These are phyloP conservation scores for Leishmania major DNA, from an alignment of 208 protist genomes.

Conservation along the genomic window DNA sequence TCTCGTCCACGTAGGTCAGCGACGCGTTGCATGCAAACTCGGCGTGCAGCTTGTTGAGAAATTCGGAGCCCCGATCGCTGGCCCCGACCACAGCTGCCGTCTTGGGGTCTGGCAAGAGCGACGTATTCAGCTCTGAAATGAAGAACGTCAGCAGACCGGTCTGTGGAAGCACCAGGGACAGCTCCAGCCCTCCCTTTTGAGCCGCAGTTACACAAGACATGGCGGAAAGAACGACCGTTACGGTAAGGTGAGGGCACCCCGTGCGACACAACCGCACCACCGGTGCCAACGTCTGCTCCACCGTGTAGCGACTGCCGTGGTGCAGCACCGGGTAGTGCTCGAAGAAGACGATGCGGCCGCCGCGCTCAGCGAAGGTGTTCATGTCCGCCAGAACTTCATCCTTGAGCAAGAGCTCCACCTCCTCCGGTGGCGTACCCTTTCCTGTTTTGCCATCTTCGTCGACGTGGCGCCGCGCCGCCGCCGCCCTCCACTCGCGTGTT, in stretches of 20 bases:
- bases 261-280: conserved; percentile 47
- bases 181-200: conserved; percentile 34
- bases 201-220: conserved; percentile 72
- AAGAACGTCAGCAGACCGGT: conserved; percentile 68
- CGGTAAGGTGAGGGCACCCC: conserved; percentile 22
- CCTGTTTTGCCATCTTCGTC: conserved; percentile 10
- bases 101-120: conserved; percentile 55
- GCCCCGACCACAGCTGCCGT: conserved; percentile 64
- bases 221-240: conserved; percentile 76
- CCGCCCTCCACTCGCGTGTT: background rate
- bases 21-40: conserved; percentile 37
- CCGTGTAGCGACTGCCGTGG: conserved; percentile 53
- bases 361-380: conserved; percentile 48
- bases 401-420: conserved; percentile 17
- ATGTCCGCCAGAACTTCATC: conserved; percentile 27
- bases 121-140: conserved; percentile 63
- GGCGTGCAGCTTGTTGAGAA: conserved; percentile 32
- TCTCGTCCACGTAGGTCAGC: conserved; percentile 41
- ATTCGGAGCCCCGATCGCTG: conserved; percentile 12
- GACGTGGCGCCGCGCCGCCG: background rate
- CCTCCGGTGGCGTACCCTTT: background rate
- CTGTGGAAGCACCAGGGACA: conserved; percentile 63
- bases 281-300: conserved; percentile 47
- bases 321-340: conserved; percentile 85
- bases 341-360: conserved; percentile 74